phyloP scores from a whole-genome alignment of 495 filamentous ascomycete genomes.

The Articulospora tetracladia region DNA sequence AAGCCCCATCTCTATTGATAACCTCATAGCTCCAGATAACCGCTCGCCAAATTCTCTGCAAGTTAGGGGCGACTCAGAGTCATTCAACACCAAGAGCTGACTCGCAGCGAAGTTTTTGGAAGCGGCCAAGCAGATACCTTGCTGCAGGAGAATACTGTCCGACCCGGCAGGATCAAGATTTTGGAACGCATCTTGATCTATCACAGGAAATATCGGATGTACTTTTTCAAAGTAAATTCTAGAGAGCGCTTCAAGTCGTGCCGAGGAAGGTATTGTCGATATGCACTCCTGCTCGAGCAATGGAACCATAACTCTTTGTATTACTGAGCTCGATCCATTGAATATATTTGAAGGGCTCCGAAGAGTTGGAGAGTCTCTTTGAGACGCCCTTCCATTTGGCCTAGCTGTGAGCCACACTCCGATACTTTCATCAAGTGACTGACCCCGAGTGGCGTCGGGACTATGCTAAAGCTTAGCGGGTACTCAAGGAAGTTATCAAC shows the following conservation, averaged over 20 bases:
- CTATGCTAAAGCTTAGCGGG: slow-evolving; percentile 8
- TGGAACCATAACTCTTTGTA: slow-evolving; percentile 20
- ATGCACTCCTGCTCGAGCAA: slow-evolving; percentile 34
- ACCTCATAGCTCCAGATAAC: slow-evolving; percentile 27
- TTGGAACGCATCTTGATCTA: slow-evolving; percentile 28
- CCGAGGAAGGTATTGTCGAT: slow-evolving; percentile 30
- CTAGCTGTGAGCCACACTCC: slow-evolving; percentile 18
- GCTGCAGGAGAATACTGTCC: slow-evolving; percentile 32
- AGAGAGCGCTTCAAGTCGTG: slow-evolving; percentile 30
- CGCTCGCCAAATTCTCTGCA: slow-evolving; percentile 27
- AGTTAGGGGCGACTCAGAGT: slow-evolving; percentile 24
- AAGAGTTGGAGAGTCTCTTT: not conserved
- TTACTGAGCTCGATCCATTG: slow-evolving; percentile 5
- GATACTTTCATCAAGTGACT: slow-evolving; percentile 24
- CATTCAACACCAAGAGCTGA: slow-evolving; percentile 29
- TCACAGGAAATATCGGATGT: slow-evolving; percentile 47
- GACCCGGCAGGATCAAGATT: slow-evolving; percentile 18
- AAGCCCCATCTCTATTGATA: slow-evolving; percentile 29
- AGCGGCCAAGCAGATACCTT: slow-evolving; percentile 46
- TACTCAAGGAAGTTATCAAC: not conserved
- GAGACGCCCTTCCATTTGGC: slow-evolving; percentile 4
- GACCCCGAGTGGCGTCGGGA: slow-evolving; percentile 31
- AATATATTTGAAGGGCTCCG: slow-evolving; percentile 11
- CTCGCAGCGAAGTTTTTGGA: slow-evolving; percentile 41
- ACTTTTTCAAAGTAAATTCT: slow-evolving; percentile 42